Evolutionary conservation across 345 rosid species (phyloP).

Genomic region (Eucalyptus fibrosa): DNA sequence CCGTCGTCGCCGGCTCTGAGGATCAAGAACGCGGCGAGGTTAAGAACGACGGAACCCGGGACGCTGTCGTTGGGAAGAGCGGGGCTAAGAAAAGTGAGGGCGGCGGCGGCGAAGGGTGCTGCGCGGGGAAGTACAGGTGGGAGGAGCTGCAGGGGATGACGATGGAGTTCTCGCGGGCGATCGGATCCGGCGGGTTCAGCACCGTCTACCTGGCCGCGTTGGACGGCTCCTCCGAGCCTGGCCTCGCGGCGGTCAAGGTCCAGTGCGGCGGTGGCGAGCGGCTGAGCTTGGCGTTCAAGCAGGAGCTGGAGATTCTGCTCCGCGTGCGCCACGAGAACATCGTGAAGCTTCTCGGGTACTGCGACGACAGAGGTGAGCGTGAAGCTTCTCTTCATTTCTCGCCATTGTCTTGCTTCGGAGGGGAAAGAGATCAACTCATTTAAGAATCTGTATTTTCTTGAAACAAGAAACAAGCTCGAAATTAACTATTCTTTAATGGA

Average conservation of each 20-base stretch:
- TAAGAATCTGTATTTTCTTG: neutral
- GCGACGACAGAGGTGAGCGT: slow-evolving; percentile 43
- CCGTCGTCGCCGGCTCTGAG: neutral
- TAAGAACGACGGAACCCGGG: neutral
- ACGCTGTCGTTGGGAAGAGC: neutral
- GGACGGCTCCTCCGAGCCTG: slow-evolving; percentile 1
- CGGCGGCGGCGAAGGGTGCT: neutral
- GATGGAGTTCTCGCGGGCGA: slow-evolving; percentile 28
- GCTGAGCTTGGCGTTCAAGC: slow-evolving; percentile 45
- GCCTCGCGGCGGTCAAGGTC: slow-evolving; percentile 55
- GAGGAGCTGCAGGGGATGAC: slow-evolving; percentile 35
- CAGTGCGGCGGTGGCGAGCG: slow-evolving; percentile 40
- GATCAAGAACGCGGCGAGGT: neutral
- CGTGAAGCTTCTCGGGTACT: slow-evolving; percentile 69
- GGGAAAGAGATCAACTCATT: neutral
- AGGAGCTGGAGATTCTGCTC: slow-evolving; percentile 67
- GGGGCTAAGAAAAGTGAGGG: neutral
- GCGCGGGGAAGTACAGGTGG: neutral
- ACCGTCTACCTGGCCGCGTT: slow-evolving; percentile 55
- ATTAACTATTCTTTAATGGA: neutral
- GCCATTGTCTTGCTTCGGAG: neutral
- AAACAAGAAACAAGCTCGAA: neutral
- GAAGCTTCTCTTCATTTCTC: neutral
- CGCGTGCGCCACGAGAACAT: slow-evolving; percentile 59
- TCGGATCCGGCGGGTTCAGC: slow-evolving; percentile 85